Evolutionary conservation across 129 eudicot genomes (phyloP).

Genomic region (Deinandra increscens): DNA sequence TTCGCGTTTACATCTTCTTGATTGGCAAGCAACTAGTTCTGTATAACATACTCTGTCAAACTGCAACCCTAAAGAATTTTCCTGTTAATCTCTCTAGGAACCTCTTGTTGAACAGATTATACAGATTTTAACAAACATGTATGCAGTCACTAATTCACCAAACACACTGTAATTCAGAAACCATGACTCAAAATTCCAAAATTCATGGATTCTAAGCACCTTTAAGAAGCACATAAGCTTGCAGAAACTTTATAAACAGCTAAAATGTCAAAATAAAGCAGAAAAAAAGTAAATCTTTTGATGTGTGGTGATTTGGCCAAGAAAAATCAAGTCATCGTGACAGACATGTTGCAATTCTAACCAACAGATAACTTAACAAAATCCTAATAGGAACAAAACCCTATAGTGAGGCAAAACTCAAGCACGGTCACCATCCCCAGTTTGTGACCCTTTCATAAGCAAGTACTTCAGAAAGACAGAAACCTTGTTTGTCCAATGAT

Average conservation of each 20-base stretch:
- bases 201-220: background rate
- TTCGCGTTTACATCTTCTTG: too few relatives aligned
- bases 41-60: too few relatives aligned
- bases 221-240: background rate
- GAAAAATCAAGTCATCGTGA: background rate
- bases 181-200: background rate
- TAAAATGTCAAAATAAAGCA: background rate
- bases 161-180: background rate
- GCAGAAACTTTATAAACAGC: background rate
- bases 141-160: background rate
- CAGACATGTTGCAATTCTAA: background rate
- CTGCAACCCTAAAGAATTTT: too few relatives aligned
- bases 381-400: background rate
- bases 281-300: background rate
- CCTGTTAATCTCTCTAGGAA: too few relatives aligned
- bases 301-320: too few relatives aligned
- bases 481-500: background rate
- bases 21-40: too few relatives aligned
- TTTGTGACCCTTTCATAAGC: background rate
- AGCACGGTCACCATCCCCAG: background rate
- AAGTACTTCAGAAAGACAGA: background rate
- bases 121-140: background rate
- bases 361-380: background rate
- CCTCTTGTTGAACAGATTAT: too few relatives aligned
- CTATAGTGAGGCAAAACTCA: background rate